A percentile compares a stretch with the other conserved stretches of the same genome.
Conservation (phyloP, 1,284 basidiomycete species). For the Coniferiporia weirii region DNA sequence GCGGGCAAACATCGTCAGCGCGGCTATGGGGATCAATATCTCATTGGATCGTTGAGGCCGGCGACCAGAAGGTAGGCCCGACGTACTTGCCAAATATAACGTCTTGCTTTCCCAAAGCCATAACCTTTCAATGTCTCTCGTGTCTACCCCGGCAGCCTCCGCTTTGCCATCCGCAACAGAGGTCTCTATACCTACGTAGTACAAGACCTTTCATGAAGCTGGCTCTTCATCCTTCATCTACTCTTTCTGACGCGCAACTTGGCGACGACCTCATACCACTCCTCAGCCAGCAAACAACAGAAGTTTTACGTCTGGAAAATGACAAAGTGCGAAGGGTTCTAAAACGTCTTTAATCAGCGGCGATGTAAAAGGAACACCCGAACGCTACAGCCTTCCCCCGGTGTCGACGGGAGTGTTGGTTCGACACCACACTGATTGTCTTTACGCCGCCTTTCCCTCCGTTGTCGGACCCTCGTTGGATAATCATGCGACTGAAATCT, state of each 20-base stretch:
- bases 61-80: slow-evolving; percentile 56
- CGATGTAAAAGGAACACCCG: slow-evolving; percentile 16
- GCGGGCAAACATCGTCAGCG: too few relatives aligned
- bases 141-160: slow-evolving; percentile 34
- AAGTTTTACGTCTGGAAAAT: slow-evolving; percentile 63
- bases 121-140: slow-evolving; percentile 57
- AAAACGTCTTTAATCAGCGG: slow-evolving; percentile 46
- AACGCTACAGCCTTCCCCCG: slow-evolving; percentile 18
- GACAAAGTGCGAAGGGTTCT: slow-evolving; percentile 62
- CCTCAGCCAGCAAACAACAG: slow-evolving; percentile 69
- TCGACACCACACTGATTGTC: slow-evolving; percentile 5
- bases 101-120: slow-evolving; percentile 74
- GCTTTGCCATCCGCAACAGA: slow-evolving; percentile 14
- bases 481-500: too few relatives aligned
- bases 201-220: slow-evolving; percentile 54
- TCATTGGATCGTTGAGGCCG: slow-evolving; percentile 48
- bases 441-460: too few relatives aligned
- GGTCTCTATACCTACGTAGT: slow-evolving; percentile 11
- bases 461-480: too few relatives aligned
- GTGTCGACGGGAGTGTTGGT: neutral
- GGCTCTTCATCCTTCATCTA: slow-evolving; percentile 54
- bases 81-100: slow-evolving; percentile 77
- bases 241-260: slow-evolving; percentile 57
- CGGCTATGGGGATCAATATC: too few relatives aligned
- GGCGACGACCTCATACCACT: slow-evolving; percentile 68